Conservation (phyloP, 129 eudicot genomes). For the Flaveria trinervia region DNA sequence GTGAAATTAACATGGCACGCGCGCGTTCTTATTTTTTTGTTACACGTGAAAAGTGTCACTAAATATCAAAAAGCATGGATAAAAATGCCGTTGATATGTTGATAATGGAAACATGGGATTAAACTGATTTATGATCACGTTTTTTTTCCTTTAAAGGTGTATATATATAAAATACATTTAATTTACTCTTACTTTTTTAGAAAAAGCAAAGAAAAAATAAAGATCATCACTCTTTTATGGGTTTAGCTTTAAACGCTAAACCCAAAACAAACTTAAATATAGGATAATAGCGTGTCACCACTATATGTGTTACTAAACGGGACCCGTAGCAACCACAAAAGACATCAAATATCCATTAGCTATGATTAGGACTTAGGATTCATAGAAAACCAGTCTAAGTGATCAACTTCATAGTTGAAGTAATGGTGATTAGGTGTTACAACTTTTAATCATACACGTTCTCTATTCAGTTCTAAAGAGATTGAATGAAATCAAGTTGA, state of each 20-base stretch:
- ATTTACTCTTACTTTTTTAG: neutral
- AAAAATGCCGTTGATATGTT: neutral
- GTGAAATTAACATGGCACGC: neutral
- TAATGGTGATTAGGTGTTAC: neutral
- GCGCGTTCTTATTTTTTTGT: neutral
- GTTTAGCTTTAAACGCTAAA: no score
- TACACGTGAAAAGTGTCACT: constrained; percentile 1
- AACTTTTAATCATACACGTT: neutral
- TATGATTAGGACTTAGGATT: neutral
- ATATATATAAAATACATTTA: neutral
- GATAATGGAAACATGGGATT: neutral
- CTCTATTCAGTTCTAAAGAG: neutral
- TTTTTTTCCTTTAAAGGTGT: neutral
- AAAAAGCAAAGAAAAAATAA: no score
- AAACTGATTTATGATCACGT: neutral
- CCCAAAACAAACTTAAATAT: no score
- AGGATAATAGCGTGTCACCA: no score
- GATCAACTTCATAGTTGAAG: neutral
- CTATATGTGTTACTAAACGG: no score
- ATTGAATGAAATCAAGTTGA: neutral
- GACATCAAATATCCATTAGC: neutral
- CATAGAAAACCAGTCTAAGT: neutral
- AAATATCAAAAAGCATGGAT: neutral
- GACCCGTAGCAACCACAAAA: neutral
- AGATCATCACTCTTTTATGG: no score